Base-by-base conservation (phyloP, 2,329 filamentous ascomycete genomes). In the Scedosporium apiospermum region DNA sequence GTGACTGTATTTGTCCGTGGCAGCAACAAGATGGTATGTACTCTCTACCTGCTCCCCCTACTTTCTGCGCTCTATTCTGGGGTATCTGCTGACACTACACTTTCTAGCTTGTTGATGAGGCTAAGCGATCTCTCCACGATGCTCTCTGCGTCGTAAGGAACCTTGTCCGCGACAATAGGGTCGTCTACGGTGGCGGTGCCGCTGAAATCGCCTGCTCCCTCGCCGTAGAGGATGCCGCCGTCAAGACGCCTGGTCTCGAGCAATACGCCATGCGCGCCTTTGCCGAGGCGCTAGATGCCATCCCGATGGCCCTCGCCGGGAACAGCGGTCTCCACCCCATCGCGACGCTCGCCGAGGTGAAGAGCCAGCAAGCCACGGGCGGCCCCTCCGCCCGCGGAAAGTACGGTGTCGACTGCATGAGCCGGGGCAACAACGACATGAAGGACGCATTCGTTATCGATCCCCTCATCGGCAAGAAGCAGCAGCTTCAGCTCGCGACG, bases 211-310 rank as follows among this genome's bases (percentile, higher is more conserved):
- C 96, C 65, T 99, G 96, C 82, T 96, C 92, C 23, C 80, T 99
- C 62, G 95, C 95, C 3, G 93, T 99, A 57, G 93, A 98, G 76
- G 93, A 97, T 70, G 93, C 91, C 27, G 93, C 93, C 53, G 88
- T 93, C 71, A 91, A 96, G 87, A 96, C 91, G 61, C 91, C 93
- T 26, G 95, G 95, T n/a, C 85, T 99, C 46, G 93, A 97, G 78
- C 95, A 99, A 78, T 99, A 99, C 76, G 93, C 93, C 67, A 99
- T 99, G 93, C 90, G 95, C 65, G 95, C 95, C 26, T 99, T 99
- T 73, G 86, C 95, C 65, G 93, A 98, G 76, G 96, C 95, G 4
- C 85, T 99, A 42, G 95, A 99, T 75, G 83, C 90, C 1, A 83
- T 99, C 1, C 95, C 95, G 41, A 95, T 99, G 91, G 91, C 95